Percentiles rank a stretch among this genome's conserved stretches.
Evolutionary conservation across 1,284 basidiomycete genomes (phyloP).

Genomic region (Apiotrichum mycotoxinovorans): DNA sequence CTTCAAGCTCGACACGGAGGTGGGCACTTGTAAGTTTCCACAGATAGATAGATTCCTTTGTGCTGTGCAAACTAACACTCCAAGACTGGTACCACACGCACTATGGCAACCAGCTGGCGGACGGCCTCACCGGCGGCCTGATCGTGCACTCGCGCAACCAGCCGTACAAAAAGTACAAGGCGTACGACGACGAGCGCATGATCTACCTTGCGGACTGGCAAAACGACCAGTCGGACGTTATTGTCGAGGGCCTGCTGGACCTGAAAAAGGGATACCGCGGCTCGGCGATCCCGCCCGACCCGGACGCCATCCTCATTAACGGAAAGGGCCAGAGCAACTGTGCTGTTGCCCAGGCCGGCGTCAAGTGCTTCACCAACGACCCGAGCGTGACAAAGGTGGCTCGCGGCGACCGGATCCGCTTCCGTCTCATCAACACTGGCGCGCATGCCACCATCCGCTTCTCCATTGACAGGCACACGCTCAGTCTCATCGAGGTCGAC

Average conservation of each 20-base stretch:
- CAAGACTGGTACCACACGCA: conserved; percentile 37
- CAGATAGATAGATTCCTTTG: too few species aligned
- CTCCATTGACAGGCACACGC: conserved; percentile 29
- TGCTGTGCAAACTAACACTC: too few species aligned
- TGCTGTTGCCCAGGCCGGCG: neutral
- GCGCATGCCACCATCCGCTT: conserved; percentile 21
- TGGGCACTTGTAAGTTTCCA: conserved; percentile 26
- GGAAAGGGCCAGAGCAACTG: conserved; percentile 21
- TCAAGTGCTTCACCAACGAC: neutral
- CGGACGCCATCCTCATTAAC: conserved; percentile 31
- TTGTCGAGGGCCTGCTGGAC: conserved; percentile 22
- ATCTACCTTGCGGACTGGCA: conserved; percentile 32
- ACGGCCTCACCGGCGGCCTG: conserved; percentile 31
- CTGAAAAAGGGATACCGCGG: conserved; percentile 2
- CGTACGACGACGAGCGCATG: conserved; percentile 30
- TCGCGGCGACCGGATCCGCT: conserved; percentile 11
- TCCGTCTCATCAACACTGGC: conserved; percentile 31
- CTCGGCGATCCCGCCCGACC: conserved; percentile 14
- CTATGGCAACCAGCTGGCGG: conserved; percentile 31
- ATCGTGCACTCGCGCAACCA: conserved; percentile 30
- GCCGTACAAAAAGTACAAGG: conserved; percentile 16
- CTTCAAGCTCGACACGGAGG: conserved; percentile 28
- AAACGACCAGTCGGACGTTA: conserved; percentile 27
- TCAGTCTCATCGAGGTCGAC: conserved; percentile 34
- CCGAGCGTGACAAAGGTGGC: conserved; percentile 5